Evolutionary conservation across 2,329 filamentous ascomycete species (phyloP).

Genomic region (Pseudogymnoascus sp.): DNA sequence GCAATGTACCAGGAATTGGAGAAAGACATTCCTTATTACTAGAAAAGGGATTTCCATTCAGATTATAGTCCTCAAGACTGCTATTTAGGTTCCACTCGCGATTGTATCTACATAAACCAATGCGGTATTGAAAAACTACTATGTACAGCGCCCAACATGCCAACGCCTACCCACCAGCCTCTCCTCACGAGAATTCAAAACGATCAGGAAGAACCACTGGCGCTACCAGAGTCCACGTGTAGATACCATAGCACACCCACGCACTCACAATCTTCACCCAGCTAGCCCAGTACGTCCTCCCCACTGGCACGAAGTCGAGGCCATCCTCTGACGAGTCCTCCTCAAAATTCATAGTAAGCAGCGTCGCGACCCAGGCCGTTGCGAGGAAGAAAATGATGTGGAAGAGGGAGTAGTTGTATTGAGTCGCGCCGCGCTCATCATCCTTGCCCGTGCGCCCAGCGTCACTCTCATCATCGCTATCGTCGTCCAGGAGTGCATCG

Average conservation of each 20-base stretch:
- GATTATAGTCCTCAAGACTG: not conserved
- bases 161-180: not conserved
- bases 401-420: conserved; percentile 95
- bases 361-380: conserved; percentile 89
- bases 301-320: conserved; percentile 85
- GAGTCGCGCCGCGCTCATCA: conserved; percentile 80
- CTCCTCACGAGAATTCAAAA: conserved; percentile 54
- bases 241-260: conserved; percentile 94
- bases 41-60: not conserved
- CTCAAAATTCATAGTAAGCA: conserved; percentile 74
- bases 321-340: conserved; percentile 55
- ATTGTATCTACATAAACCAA: not conserved
- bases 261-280: conserved; percentile 99
- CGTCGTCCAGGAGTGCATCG: conserved; percentile 70
- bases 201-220: conserved; percentile 79
- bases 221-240: conserved; percentile 85
- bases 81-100: not conserved
- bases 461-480: conserved; percentile 57
- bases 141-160: conserved; percentile 1
- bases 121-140: not conserved
- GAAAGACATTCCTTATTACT: not conserved
- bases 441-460: conserved; percentile 60
- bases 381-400: conserved; percentile 97
- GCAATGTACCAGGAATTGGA: not conserved
- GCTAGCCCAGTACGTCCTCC: conserved; percentile 91